Base-by-base conservation (phyloP, 2,329 filamentous ascomycete species). In the Sporothrix euskadiensis region DNA sequence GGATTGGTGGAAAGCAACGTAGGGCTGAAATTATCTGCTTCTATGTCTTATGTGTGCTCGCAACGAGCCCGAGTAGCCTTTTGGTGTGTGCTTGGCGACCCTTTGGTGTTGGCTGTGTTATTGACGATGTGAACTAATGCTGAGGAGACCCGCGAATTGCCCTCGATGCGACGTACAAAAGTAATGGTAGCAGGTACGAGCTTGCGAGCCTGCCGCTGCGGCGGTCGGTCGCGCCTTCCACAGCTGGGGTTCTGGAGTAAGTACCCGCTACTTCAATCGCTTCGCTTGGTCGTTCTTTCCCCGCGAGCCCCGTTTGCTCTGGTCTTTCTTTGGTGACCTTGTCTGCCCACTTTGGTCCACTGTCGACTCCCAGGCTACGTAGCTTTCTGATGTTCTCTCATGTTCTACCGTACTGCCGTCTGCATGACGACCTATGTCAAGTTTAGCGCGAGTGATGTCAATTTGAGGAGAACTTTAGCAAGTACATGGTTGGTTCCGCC, bases 361-460 rank as follows among this genome's bases (percentile, higher is more conserved):
- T 3, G 57, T 59, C 26, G 26, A 5, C 30, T 9, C 26, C n/a
- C n/a, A 16, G 22, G 39, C 61, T 66, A 22, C 39, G 61, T 66
- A 47, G 39, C 22, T 39, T 66, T 35, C 35, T 35, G 35, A 8
- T 8, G 35, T 26, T 26, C 26, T 26, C 26, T 26, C 26, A 26
- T 26, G 35, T 35, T 44, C 26, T 16, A 5, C 35, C 59, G 35
- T 22, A 57, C 26, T 57, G 10, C 56, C 56, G 26, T 22, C 4
- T 57, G 30, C 5, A 32, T 9, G 56, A 59, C n/a, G 56, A 59
- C 19, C 56, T 56, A 10, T 59, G 56, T 35, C 56, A 59, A 35
- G 30, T 35, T 63, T 69, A 70, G 71, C 71, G 71, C 44, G 66
- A 22, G 57, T 73, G 65, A 73, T 73, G 71, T 73, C 71, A 66